Evolutionary conservation across 2,329 filamentous ascomycete genomes (phyloP), one percentile per base, ranked within the genome.

Genomic region (Ascochyta lentis): DNA sequence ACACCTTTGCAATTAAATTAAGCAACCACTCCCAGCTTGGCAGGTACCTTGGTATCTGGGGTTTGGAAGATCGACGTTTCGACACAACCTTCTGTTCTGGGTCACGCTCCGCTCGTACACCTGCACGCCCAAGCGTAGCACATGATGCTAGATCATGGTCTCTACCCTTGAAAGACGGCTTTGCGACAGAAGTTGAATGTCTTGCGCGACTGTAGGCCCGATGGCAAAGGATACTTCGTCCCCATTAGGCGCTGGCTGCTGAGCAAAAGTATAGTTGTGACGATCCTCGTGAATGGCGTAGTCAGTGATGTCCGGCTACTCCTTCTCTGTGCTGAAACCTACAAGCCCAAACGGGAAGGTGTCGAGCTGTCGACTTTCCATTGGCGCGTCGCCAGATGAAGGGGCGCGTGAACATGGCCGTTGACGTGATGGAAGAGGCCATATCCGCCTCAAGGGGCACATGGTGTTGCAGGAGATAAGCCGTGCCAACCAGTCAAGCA

Each of bases 11-110:
- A 71, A 74, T 72, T 66, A 69, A 60, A 65, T 56, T 51, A 50
- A 34, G 46, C 54, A 56, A 55, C 66, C 64, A 73, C 46, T 61
- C 65, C 64, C 56, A 69, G 59, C 69, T 72, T 69, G 69, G 67
- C 68, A 71, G 69, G 65, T 70, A 66, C 64, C 48, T 46, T 57
- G 49, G 55, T 47, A 54, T 58, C 45, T 56, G 58, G 56, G 42
- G 56, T 43, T 53, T 63, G 42, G 43, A 53, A 58, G 54, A 44
- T 54, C 55, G 49, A 49, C 42, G 56, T 63, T 58, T 58, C 56
- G 46, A 58, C 59, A 48, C 39, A 59, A 69, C 69, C 65, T 72
- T 66, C 68, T 67, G 40, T 47, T 67, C 70, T 63, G 48, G 66
- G 68, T 42, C 47, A 51, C 57, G 57, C 61, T 57, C 56, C 65